phyloP scores from a whole-genome alignment of 2,329 filamentous ascomycete genomes.

The Lachnellula cervina region DNA sequence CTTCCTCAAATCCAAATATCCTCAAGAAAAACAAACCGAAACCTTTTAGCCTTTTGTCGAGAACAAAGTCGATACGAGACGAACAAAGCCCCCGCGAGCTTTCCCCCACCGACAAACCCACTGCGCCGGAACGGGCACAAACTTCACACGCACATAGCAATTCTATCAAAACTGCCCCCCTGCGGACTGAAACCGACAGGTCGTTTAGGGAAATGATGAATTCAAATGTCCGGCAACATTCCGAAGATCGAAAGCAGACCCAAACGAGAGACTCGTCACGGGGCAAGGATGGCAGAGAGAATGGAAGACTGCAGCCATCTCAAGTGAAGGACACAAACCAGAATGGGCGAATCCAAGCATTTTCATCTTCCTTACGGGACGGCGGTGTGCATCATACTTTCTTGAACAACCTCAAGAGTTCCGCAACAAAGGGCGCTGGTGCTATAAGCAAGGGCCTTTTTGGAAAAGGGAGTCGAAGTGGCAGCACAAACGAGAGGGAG shows the following conservation, averaged over 20 bases:
- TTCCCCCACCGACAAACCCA: constrained; percentile 18
- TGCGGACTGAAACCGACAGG: constrained; percentile 51
- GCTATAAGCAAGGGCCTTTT: constrained; percentile 81
- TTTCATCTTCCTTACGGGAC: constrained; percentile 51
- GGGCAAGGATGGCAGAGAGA: constrained; percentile 33
- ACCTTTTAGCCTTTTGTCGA: constrained; percentile 33
- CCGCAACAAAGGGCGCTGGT: constrained; percentile 69
- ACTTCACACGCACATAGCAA: constrained; percentile 31
- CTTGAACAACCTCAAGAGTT: constrained; percentile 68
- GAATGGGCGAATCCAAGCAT: constrained; percentile 39
- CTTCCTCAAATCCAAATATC: constrained; percentile 12
- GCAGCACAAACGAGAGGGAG: constrained; percentile 64
- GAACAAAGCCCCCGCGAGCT: constrained; percentile 30
- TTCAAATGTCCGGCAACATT: constrained; percentile 63
- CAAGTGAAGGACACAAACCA: constrained; percentile 2
- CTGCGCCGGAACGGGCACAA: constrained; percentile 37
- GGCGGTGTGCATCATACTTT: constrained; percentile 54
- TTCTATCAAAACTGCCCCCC: constrained; percentile 57
- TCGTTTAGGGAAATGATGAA: constrained; percentile 63
- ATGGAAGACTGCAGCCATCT: constrained; percentile 35
- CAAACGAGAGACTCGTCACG: constrained; percentile 39
- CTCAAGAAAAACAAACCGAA: constrained; percentile 30
- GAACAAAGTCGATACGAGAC: constrained; percentile 40
- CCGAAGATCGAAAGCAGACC: constrained; percentile 58
- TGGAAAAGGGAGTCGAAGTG: constrained; percentile 67